phyloP scores from a whole-genome alignment of 2,329 filamentous ascomycete species.

The Exophiala calicioides region DNA sequence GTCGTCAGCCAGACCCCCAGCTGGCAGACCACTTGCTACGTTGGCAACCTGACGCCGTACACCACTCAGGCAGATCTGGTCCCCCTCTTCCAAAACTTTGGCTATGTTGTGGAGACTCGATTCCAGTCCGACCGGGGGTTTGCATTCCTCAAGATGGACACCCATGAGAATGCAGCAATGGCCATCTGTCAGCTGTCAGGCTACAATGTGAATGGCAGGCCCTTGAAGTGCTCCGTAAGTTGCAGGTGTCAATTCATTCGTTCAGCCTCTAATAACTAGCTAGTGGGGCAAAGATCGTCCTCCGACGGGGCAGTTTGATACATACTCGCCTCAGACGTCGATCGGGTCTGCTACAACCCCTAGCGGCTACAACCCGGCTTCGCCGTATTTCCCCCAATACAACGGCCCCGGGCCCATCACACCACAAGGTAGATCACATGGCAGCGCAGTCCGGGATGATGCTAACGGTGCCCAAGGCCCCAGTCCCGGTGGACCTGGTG shows the following conservation, averaged over 20 bases:
- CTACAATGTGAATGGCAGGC: conserved; percentile 95
- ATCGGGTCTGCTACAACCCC: conserved; percentile 69
- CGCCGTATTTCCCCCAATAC: conserved; percentile 91
- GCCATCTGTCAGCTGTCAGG: conserved; percentile 97
- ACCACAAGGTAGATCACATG: conserved; percentile 21
- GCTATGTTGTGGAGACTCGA: conserved; percentile 93
- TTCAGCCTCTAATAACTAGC: conserved; percentile 39
- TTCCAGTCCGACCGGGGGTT: conserved; percentile 98
- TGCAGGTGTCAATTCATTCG: no score
- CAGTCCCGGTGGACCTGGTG: conserved; percentile 59
- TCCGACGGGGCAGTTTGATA: conserved; percentile 78
- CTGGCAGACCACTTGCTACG: conserved; percentile 98
- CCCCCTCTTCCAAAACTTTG: conserved; percentile 98
- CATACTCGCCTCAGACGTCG: conserved; percentile 77
- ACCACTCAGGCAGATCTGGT: conserved; percentile 95
- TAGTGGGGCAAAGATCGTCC: conserved; percentile 99
- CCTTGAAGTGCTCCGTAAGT: conserved; percentile 97
- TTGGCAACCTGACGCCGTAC: conserved; percentile 96
- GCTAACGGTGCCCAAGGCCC: conserved; percentile 44
- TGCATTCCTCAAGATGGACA: conserved; percentile 99
- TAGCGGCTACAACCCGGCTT: conserved; percentile 70
- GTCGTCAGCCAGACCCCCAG: conserved; percentile 90
- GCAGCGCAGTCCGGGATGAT: conserved; percentile 44
- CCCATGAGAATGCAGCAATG: conserved; percentile 96
- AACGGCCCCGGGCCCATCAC: conserved; percentile 66